Evolutionary conservation across 2,329 filamentous ascomycete genomes (phyloP), one percentile per base, ranked within the genome.

Genomic region (Leptographium wingfieldii): DNA sequence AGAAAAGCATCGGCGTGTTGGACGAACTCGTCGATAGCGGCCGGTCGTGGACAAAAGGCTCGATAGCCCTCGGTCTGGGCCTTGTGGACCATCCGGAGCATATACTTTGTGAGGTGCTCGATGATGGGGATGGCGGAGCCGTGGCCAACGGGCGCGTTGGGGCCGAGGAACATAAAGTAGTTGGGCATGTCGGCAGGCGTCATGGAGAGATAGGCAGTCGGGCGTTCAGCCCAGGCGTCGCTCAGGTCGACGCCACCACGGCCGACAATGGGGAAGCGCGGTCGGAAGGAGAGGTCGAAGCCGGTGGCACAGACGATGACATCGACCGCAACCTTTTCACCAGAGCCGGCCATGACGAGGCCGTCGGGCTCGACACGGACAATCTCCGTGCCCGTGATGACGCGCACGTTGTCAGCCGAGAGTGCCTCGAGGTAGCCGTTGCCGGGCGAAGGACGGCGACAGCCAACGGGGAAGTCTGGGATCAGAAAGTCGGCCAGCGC

Each of bases 361-460:
- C 74, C 73, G 9, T 68, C 66, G 0, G 66, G 59, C 0, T 69
- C 69, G 55, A 79, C 66, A 40, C 68, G 66, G 16, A 65, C 61
- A 64, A 80, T 77, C 5, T 67, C 67, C 19, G 72, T 70, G n/a
- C 72, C 71, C 38, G 69, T 70, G 31, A 77, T 69, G 4, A 72
- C 71, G 9, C 69, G 65, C 5, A 80, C 75, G 55, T 81, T 80
- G 12, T 71, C 68, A 58, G 73, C 63, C 3, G 69, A 69, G 48
- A 79, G 67, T 11, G 72, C 70, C 60, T 76, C 73, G 46, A 76
- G 67, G 65, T 74, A 76, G 6, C 74, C 73, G 55, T 72, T 70
- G 1, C 74, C 75, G 0, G 75, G 75, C 0, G 74, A 73, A 46
- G 75, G 70, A 0, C 73, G 72, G 58, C 69, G 70, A 67, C 69